Evolutionary conservation across 108 stramenopile genomes (phyloP), one percentile per base, ranked within the genome.

Genomic region (Cyclotella kingstonii): DNA sequence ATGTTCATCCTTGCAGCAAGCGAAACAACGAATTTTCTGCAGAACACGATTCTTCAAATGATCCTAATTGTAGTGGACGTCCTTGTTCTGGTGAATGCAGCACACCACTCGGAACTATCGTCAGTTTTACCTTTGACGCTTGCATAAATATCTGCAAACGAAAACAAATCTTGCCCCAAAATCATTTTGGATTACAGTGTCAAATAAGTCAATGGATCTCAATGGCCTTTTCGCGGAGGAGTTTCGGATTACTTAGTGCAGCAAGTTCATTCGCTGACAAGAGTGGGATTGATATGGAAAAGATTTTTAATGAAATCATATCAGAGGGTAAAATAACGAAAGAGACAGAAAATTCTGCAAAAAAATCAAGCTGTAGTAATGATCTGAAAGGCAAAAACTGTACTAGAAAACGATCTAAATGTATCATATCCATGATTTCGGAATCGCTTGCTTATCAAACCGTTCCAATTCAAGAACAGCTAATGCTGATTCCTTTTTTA

Each of bases 141-240:
- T n/a, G n/a, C n/a, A n/a, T n/a, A n/a, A n/a, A n/a, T n/a, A n/a
- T n/a, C n/a, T n/a, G 43, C 11, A 12, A 44, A n/a, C 14, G n/a
- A n/a, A 44, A 15, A n/a, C 4, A n/a, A 17, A 44, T 31, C 55
- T 17, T 35, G n/a, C 39, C 27, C 58, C 38, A 68, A 58, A 8
- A 74, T 59, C 78, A 79, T 43, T 79, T 69, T 60, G 78, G 78
- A 19, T 12, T 79, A 12, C 55, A 51, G 18, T 63, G 45, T 53
- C 47, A 68, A 21, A 70, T 79, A 40, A 52, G 72, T 15, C 48
- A 54, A 9, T 74, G 72, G 78, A 64, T 79, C 9, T 55, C 78
- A 12, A 31, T 74, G 30, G 67, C 78, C 22, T 50, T 79, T 2
- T 19, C 33, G 2, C 67, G 73, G 3, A 40, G 78, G 29, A 70